Evolutionary conservation across 495 filamentous ascomycete genomes (phyloP).

Genomic region (Lasiosphaeria hispida): DNA sequence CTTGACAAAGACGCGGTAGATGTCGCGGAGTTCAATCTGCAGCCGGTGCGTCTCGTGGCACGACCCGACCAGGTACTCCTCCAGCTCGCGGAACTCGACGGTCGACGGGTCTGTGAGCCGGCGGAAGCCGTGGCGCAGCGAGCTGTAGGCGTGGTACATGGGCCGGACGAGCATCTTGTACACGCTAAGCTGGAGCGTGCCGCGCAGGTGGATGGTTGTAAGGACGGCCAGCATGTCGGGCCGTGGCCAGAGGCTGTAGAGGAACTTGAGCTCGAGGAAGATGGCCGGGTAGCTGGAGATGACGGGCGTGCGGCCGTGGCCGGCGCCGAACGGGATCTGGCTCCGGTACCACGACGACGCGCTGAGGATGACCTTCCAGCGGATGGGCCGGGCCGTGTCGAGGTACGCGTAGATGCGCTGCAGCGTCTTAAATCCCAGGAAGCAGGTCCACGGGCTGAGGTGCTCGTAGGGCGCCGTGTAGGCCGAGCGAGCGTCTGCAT

Average conservation of each 20-base stretch:
- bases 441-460: conserved; percentile 9
- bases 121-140: conserved; percentile 61
- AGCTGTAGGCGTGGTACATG: conserved; percentile 54
- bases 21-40: conserved; percentile 54
- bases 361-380: conserved; percentile 37
- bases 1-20: conserved; percentile 59
- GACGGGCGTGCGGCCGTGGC: conserved; percentile 60
- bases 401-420: conserved; percentile 4
- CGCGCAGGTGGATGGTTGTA: conserved; percentile 62
- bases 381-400: background rate
- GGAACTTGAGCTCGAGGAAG: conserved; percentile 60
- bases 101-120: conserved; percentile 46
- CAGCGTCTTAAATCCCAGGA: conserved; percentile 3
- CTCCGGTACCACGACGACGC: conserved; percentile 65
- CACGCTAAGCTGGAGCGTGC: conserved; percentile 40
- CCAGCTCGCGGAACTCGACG: conserved; percentile 55
- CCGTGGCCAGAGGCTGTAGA: conserved; percentile 52
- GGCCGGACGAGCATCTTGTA: conserved; percentile 55
- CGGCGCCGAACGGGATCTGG: conserved; percentile 67
- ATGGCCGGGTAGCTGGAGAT: conserved; percentile 50
- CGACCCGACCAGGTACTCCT: conserved; percentile 57
- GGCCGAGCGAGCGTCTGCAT: background rate
- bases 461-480: conserved; percentile 12
- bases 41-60: conserved; percentile 53
- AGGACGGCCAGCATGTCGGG: conserved; percentile 54